Percentiles rank a stretch among this genome's conserved stretches.
Conservation (phyloP, 441 rosid genomes). For the Pelargonium fulgidum region DNA sequence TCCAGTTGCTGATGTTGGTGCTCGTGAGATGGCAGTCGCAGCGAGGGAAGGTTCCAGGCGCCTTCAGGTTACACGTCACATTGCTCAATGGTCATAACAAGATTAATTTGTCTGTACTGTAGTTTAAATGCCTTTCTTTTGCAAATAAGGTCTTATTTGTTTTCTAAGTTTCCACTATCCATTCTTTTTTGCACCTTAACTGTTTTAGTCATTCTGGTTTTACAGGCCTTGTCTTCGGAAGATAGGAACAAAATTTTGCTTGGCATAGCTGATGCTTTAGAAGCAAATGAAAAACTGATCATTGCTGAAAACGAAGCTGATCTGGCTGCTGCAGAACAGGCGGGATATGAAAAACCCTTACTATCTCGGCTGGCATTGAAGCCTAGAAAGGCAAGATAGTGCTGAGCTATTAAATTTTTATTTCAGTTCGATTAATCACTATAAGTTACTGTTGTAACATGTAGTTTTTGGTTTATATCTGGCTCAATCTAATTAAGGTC, state of each 20-base stretch:
- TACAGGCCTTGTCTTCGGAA: slow-evolving; percentile 76
- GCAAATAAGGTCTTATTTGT: slow-evolving; percentile 8
- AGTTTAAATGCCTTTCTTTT: not conserved
- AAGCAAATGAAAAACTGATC: slow-evolving; percentile 64
- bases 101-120: not conserved
- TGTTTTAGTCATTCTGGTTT: slow-evolving; percentile 23
- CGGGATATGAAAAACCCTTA: slow-evolving; percentile 74
- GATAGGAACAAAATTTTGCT: slow-evolving; percentile 70
- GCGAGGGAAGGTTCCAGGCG: slow-evolving; percentile 93
- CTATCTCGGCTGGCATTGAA: slow-evolving; percentile 77
- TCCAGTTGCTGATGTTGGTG: slow-evolving; percentile 44
- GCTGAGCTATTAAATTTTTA: not conserved
- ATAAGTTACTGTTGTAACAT: not conserved
- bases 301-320: slow-evolving; percentile 72
- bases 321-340: slow-evolving; percentile 67
- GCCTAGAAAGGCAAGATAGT: slow-evolving; percentile 69
- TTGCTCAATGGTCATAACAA: not conserved
- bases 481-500: slow-evolving; percentile 1
- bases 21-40: slow-evolving; percentile 86
- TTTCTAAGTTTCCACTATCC: not conserved
- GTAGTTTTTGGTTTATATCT: not conserved
- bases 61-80: slow-evolving; percentile 56
- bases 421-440: not conserved
- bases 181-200: not conserved
- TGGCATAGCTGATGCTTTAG: slow-evolving; percentile 76